These are phyloP conservation scores for Eucalyptus guilfoylei DNA, from an alignment of 345 rosid species.

Conservation along the genomic window DNA sequence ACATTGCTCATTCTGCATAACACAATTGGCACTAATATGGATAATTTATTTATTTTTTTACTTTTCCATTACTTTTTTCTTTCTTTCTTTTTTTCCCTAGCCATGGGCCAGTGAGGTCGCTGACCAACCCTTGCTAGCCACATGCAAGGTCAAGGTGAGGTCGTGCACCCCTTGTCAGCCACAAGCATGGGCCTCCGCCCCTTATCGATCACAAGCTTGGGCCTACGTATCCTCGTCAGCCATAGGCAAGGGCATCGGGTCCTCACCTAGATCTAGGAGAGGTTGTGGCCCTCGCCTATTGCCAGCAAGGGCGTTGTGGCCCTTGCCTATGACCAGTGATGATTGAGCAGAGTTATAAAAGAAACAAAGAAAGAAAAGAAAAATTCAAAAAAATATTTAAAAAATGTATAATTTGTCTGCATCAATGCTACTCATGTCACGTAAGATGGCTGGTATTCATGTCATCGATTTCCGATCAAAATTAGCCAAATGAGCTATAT, in stretches of 20 bases:
- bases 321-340: background rate
- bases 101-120: background rate
- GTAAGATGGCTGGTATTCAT: accelerated
- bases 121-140: background rate
- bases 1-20: no score
- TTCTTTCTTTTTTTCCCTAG: background rate
- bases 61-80: no score
- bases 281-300: background rate
- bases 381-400: no score
- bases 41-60: no score
- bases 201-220: no score
- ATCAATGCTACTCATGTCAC: no score
- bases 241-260: background rate
- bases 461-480: accelerated
- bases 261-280: background rate
- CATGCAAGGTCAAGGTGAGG: accelerated
- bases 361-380: no score
- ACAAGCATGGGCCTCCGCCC: no score
- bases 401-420: background rate
- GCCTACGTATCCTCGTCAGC: accelerated
- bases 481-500: background rate
- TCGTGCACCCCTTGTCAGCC: accelerated
- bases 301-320: background rate
- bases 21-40: accelerated
- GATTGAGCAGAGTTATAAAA: background rate